Conservation (phyloP, 495 filamentous ascomycete genomes). For the Elaphomyces granulatus region DNA sequence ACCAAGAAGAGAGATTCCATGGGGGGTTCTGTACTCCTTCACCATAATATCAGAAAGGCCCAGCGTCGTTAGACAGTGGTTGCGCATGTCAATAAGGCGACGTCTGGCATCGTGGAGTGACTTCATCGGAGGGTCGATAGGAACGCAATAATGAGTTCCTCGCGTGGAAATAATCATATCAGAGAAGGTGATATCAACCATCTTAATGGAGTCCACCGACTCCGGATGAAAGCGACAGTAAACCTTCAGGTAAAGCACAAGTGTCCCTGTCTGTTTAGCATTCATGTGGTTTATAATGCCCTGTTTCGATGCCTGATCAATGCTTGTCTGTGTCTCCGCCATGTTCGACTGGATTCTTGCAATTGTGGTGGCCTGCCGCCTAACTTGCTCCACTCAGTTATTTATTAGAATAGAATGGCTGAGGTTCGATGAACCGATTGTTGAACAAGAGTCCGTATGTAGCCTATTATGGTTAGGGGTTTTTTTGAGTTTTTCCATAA, state of each 20-base stretch:
- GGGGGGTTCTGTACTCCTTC: conserved; percentile 38
- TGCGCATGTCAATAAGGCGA: conserved; percentile 54
- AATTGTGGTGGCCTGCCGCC: too few species aligned
- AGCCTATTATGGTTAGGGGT: too few species aligned
- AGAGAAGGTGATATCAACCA: conserved; percentile 46
- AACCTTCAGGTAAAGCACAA: conserved; percentile 51
- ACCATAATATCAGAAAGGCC: conserved; percentile 41
- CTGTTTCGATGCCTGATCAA: conserved; percentile 1
- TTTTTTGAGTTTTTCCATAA: too few species aligned
- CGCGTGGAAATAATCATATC: conserved; percentile 37
- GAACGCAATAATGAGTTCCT: conserved; percentile 38
- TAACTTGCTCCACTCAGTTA: too few species aligned
- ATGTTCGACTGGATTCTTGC: too few species aligned
- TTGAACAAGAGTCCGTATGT: too few species aligned
- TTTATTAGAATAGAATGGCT: too few species aligned
- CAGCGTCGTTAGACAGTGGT: conserved; percentile 38
- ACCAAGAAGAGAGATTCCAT: conserved; percentile 21
- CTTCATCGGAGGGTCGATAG: conserved; percentile 47
- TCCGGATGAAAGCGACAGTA: conserved; percentile 36
- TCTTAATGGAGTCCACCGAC: conserved; percentile 33
- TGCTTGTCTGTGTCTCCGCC: conserved; percentile 2
- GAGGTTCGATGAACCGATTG: too few species aligned
- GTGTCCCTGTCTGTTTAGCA: conserved; percentile 51
- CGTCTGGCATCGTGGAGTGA: conserved; percentile 44
- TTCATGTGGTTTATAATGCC: conserved; percentile 74